Evolutionary conservation across 257 asterid species (phyloP).

Genomic region (Ehretia macrophylla): DNA sequence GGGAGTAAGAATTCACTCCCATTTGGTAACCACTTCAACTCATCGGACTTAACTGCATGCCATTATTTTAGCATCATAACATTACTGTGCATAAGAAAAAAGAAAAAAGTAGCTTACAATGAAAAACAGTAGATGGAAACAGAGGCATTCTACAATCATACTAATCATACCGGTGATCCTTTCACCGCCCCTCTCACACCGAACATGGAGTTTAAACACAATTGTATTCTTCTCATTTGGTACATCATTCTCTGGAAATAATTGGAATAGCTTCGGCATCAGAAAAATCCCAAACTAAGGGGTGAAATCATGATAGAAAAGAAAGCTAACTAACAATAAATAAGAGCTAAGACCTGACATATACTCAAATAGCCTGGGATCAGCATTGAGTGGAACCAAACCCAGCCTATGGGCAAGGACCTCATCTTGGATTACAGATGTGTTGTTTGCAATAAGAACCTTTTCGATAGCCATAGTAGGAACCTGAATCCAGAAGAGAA

Average conservation of each 20-base stretch:
- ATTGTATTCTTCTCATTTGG: constrained; percentile 82
- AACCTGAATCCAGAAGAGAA: constrained; percentile 38
- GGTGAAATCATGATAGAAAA: no score
- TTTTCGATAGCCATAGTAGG: constrained; percentile 97
- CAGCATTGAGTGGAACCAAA: constrained; percentile 78
- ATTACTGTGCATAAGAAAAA: constrained; percentile 2
- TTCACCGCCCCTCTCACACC: constrained; percentile 45
- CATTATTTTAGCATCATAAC: constrained; percentile 2
- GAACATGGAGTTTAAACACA: constrained; percentile 73
- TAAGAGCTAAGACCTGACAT: constrained; percentile 58
- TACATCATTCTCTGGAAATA: constrained; percentile 63
- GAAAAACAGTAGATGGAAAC: not conserved
- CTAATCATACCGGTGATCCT: constrained; percentile 53
- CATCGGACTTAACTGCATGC: constrained; percentile 65
- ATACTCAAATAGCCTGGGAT: constrained; percentile 74
- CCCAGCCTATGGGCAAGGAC: constrained; percentile 93
- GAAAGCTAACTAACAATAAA: not conserved
- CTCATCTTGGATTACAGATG: constrained; percentile 94
- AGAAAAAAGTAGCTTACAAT: not conserved
- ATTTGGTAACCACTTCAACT: constrained; percentile 75
- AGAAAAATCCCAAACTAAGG: constrained; percentile 21
- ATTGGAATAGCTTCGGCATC: constrained; percentile 17
- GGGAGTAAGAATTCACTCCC: constrained; percentile 66
- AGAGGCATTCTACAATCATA: no score
- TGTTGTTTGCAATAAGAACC: constrained; percentile 85